Evolutionary conservation across 108 stramenopile genomes (phyloP), one percentile per base, ranked within the genome.

Genomic region (Epipyxis sp.): DNA sequence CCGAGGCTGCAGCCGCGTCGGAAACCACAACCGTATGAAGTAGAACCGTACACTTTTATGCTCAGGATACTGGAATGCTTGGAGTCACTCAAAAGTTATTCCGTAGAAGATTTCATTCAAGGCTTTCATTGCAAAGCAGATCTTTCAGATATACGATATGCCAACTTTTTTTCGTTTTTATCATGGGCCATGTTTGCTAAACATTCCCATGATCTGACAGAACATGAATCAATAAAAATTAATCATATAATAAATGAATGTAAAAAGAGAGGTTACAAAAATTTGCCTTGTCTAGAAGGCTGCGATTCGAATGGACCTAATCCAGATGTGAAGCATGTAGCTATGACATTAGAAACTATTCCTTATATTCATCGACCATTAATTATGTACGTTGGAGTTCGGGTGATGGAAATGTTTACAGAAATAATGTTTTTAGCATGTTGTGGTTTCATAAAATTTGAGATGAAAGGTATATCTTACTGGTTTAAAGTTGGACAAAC

Each of bases 351-450:
- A 54, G 94, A 94, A 42, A 62, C 74, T 1, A 80, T 92, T 30
- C 72, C 86, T 13, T 74, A 90, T 25, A 68, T 85, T 1, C 89
- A 91, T 71, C 86, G 92, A 44, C 94, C 94, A 0, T 85, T 90
- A 57, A 20, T 83, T 0, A 78, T 92, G 1, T 94, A 94, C 79
- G 79, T 83, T 16, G 25, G 6, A 13, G 43, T 10, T 57, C 42
- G 71, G 42, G 16, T 74, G 46, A 32, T 16, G 16, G 71, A 74
- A 20, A 25, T 74, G 10, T 74, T 74, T 32, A 13, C 76, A 3
- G 78, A 91, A 44, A 58, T 37, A 0, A 25, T 82, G 67, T 34
- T 90, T 41, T 78, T 84, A 54, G 32, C 83, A 1, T 43, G 81
- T 27, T 85, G 82, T 2, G 80, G 82, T 10, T 44, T 83, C 10